Evolutionary conservation across 2,329 filamentous ascomycete species (phyloP).

Genomic region (Aspergillus quadricinctus): DNA sequence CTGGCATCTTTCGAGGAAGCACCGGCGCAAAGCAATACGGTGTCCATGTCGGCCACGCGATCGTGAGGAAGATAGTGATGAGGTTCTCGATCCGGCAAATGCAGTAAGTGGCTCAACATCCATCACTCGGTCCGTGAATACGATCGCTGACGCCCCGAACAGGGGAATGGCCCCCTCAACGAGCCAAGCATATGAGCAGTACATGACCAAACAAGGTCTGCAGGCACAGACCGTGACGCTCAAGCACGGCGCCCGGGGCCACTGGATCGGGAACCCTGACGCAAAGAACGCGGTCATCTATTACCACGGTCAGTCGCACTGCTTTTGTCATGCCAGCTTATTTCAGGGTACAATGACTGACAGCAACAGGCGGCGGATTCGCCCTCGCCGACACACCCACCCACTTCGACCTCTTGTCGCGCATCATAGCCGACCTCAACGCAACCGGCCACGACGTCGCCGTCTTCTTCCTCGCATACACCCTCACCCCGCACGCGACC

Average conservation of each 20-base stretch:
- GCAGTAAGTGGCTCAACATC: constrained; percentile 25
- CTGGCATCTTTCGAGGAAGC: constrained; percentile 37
- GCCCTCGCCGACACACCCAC: constrained; percentile 38
- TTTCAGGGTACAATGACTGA: background rate
- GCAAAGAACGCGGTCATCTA: constrained; percentile 38
- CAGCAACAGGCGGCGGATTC: constrained; percentile 50
- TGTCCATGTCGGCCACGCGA: constrained; percentile 30
- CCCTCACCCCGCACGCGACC: constrained; percentile 41
- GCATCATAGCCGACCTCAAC: constrained; percentile 38
- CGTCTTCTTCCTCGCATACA: constrained; percentile 52
- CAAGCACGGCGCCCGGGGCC: constrained; percentile 28
- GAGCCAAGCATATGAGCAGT: constrained; percentile 20
- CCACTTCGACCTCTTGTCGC: constrained; percentile 44
- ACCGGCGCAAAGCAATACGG: constrained; percentile 31
- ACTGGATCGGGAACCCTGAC: constrained; percentile 38
- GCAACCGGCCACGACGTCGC: constrained; percentile 41
- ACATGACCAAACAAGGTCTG: constrained; percentile 22
- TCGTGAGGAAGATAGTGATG: constrained; percentile 24
- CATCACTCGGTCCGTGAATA: background rate
- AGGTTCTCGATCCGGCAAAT: constrained; percentile 25
- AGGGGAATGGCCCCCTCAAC: constrained; percentile 26
- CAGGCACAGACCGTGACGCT: constrained; percentile 28
- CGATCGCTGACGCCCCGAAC: background rate
- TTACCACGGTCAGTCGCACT: constrained; percentile 30
- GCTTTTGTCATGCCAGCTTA: background rate